Conservation (phyloP, 1,284 basidiomycete species). For the Cryptococcus sp. region DNA sequence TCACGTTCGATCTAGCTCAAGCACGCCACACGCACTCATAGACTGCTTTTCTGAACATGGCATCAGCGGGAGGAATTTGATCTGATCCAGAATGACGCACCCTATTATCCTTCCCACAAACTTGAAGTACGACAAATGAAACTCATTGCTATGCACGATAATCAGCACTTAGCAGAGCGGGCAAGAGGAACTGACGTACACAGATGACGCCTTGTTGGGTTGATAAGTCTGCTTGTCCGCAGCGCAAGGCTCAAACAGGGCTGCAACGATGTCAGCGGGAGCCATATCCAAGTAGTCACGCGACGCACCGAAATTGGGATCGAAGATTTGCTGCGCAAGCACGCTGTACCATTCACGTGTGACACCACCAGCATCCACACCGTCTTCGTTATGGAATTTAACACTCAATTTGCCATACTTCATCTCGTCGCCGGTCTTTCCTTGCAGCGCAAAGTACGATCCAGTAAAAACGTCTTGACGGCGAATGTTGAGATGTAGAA, state of each 20-base stretch:
- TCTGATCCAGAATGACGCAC: constrained; percentile 23
- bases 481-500: constrained; percentile 88
- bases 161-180: background rate
- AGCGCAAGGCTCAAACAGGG: constrained; percentile 92
- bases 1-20: background rate
- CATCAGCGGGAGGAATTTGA: constrained; percentile 4
- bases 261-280: constrained; percentile 16
- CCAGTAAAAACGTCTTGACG: constrained; percentile 95
- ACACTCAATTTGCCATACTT: constrained; percentile 98
- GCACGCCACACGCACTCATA: constrained; percentile 32
- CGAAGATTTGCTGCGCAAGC: constrained; percentile 97
- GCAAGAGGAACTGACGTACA: constrained; percentile 50
- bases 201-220: constrained; percentile 91
- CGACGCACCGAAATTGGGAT: constrained; percentile 77
- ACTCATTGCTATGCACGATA: constrained; percentile 63
- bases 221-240: constrained; percentile 93
- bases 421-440: constrained; percentile 91
- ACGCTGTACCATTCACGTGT: constrained; percentile 99
- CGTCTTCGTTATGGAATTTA: constrained; percentile 96
- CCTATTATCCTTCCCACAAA: constrained; percentile 98
- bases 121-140: constrained; percentile 97
- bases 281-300: background rate
- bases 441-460: constrained; percentile 87
- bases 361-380: constrained; percentile 96
- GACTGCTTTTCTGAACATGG: constrained; percentile 40